Percentiles rank a stretch among this genome's conserved stretches.
phyloP scores from a whole-genome alignment of 148 eudicot species.

The Nepenthes mirabilis region DNA sequence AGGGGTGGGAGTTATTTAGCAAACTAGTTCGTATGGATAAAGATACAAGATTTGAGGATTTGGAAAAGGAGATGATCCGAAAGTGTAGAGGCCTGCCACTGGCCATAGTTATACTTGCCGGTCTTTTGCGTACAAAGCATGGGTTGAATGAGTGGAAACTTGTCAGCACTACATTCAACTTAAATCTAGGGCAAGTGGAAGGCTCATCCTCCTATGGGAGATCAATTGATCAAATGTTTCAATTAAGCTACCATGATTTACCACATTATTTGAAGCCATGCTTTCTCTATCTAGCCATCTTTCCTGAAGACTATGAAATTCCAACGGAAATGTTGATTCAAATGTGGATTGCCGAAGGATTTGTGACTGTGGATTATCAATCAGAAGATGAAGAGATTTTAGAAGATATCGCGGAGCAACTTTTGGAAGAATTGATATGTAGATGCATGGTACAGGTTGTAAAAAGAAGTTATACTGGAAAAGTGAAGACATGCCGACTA shows the following conservation, averaged over 20 bases:
- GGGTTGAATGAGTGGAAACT: slow-evolving; percentile 5
- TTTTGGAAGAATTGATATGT: no score
- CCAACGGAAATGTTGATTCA: slow-evolving; percentile 6
- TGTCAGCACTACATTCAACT: neutral
- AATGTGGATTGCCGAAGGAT: slow-evolving; percentile 24
- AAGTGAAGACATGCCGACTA: no score
- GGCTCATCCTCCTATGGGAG: slow-evolving; percentile 1
- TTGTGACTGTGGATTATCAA: slow-evolving; percentile 2
- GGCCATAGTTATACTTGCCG: slow-evolving; percentile 13
- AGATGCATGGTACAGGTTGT: no score
- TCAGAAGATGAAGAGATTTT: no score
- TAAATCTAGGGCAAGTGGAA: slow-evolving; percentile 1
- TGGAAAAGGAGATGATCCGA: slow-evolving; percentile 4
- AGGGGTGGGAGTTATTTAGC: slow-evolving; percentile 14
- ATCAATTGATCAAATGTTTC: slow-evolving; percentile 1
- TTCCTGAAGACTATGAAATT: slow-evolving; percentile 17
- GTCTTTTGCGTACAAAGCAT: slow-evolving; percentile 10
- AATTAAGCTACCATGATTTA: slow-evolving; percentile 16
- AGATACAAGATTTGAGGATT: no score
- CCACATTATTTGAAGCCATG: slow-evolving; percentile 21
- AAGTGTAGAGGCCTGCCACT: slow-evolving; percentile 15
- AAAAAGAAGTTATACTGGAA: no score
- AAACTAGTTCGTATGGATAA: neutral
- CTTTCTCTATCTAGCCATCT: slow-evolving; percentile 16
- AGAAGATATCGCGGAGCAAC: no score